phyloP scores from a whole-genome alignment of 1,284 basidiomycete genomes.

The Apiotrichum sp. region DNA sequence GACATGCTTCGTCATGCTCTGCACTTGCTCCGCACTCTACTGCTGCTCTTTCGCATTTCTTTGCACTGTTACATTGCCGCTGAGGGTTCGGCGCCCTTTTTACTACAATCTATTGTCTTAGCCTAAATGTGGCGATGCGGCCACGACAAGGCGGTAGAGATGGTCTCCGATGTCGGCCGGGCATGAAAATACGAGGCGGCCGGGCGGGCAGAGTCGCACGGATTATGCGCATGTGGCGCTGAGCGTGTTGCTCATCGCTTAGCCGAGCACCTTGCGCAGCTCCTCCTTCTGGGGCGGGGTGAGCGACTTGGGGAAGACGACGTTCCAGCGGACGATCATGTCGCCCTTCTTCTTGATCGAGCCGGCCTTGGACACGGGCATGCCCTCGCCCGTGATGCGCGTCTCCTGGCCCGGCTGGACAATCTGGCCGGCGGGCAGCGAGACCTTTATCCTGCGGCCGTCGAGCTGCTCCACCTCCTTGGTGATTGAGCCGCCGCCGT shows the following conservation, averaged over 20 bases:
- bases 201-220: too few relatives aligned
- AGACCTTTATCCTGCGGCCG: conserved; percentile 65
- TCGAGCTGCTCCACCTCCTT: conserved; percentile 63
- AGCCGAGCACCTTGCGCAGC: conserved; percentile 59
- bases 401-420: conserved; percentile 75
- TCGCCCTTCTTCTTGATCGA: conserved; percentile 69
- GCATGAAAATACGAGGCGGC: too few relatives aligned
- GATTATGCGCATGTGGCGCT: too few relatives aligned
- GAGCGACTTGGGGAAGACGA: conserved; percentile 72
- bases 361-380: conserved; percentile 83
- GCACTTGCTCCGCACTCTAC: too few relatives aligned
- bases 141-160: too few relatives aligned
- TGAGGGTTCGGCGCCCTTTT: background rate
- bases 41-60: background rate
- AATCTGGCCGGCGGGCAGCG: conserved; percentile 60
- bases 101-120: background rate
- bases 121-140: too few relatives aligned
- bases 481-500: conserved; percentile 49
- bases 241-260: background rate
- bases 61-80: conserved; percentile 3
- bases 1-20: too few relatives aligned
- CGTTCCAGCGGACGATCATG: conserved; percentile 72
- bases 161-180: too few relatives aligned
- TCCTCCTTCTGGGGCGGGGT: conserved; percentile 71
- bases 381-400: conserved; percentile 68